phyloP scores from a whole-genome alignment of 257 asterid genomes.

The Nicotiana paniculata region DNA sequence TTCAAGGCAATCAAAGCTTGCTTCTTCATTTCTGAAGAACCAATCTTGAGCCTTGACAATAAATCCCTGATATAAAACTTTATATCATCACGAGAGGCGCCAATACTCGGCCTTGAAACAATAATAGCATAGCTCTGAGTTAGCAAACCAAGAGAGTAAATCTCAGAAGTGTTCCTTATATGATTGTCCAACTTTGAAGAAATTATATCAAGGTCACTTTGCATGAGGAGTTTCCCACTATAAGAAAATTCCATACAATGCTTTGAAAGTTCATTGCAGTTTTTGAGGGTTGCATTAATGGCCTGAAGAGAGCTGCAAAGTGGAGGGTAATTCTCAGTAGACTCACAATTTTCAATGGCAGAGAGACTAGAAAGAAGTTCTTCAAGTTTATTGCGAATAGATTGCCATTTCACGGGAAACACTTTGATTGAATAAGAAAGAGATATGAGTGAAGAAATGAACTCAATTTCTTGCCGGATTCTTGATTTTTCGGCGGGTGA shows the following conservation, averaged over 20 bases:
- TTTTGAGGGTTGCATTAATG: constrained; percentile 37
- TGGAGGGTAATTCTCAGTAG: constrained; percentile 34
- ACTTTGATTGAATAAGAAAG: constrained; percentile 55
- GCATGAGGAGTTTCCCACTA: constrained; percentile 82
- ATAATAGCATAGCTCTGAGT: constrained; percentile 61
- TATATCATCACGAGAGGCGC: constrained; percentile 70
- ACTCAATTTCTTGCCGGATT: constrained; percentile 32
- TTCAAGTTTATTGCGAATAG: constrained; percentile 52
- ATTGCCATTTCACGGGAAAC: constrained; percentile 66
- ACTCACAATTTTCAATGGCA: constrained; percentile 56
- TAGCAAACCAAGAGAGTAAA: constrained; percentile 61
- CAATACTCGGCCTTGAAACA: constrained; percentile 53
- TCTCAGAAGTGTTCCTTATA: constrained; percentile 39
- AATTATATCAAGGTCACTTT: constrained; percentile 73
- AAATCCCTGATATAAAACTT: constrained; percentile 62
- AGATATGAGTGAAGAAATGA: constrained; percentile 55
- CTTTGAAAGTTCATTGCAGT: constrained; percentile 42
- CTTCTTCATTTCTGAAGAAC: constrained; percentile 67
- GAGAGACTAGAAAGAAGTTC: constrained; percentile 62
- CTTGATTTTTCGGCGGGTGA: constrained; percentile 20
- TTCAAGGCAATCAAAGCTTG: constrained; percentile 57
- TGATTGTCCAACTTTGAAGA: constrained; percentile 49
- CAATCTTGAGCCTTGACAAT: constrained; percentile 62
- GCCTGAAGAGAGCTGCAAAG: constrained; percentile 42
- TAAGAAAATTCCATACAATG: constrained; percentile 52